Evolutionary conservation across 495 filamentous ascomycete species (phyloP).

Genomic region (Terfezia boudieri): DNA sequence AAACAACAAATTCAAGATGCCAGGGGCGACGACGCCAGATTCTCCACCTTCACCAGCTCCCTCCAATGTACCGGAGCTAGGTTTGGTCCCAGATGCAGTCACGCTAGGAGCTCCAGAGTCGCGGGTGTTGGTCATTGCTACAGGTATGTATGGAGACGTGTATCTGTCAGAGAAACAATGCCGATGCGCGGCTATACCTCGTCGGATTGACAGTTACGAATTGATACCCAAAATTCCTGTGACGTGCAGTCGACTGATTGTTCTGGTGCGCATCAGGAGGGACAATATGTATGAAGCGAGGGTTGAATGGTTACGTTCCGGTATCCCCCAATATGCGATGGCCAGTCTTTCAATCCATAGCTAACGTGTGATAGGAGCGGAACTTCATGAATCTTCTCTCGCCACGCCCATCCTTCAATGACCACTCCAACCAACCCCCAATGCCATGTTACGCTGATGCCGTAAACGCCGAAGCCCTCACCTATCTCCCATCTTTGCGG

Average conservation of each 20-base stretch:
- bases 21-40: no score
- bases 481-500: slow-evolving; percentile 11
- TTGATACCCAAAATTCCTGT: background rate
- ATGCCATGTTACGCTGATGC: slow-evolving; percentile 34
- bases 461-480: slow-evolving; percentile 6
- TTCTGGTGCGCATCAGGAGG: slow-evolving; percentile 24
- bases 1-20: no score
- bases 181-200: no score
- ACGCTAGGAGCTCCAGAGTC: slow-evolving; percentile 33
- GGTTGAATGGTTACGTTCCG: slow-evolving; percentile 25
- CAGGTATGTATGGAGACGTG: slow-evolving; percentile 26
- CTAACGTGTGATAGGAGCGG: slow-evolving; percentile 39
- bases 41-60: no score
- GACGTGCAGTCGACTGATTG: background rate
- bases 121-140: slow-evolving; percentile 74
- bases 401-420: slow-evolving; percentile 74
- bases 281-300: slow-evolving; percentile 79
- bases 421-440: slow-evolving; percentile 37
- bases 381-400: slow-evolving; percentile 72
- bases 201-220: no score
- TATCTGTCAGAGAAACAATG: background rate
- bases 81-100: background rate
- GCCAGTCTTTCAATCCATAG: slow-evolving; percentile 17
- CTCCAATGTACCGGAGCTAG: no score
- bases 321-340: slow-evolving; percentile 8